Percentiles rank a stretch among this genome's conserved stretches.
Conservation (phyloP, 805 yeast genomes). For the Tetrapisispora phaffii region DNA sequence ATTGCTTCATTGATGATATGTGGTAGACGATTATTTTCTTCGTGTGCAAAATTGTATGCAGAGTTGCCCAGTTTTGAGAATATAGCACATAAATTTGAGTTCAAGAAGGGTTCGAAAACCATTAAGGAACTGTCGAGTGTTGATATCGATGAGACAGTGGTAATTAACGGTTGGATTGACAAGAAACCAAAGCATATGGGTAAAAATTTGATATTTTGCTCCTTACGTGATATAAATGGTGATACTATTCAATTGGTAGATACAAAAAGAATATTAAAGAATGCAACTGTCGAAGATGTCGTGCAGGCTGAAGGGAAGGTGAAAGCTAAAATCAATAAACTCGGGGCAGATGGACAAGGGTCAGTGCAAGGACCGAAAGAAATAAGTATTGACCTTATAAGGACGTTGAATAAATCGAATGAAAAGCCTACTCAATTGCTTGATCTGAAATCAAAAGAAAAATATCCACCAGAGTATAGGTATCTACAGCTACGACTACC, state of each 20-base stretch:
- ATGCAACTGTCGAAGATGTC: slow-evolving; percentile 63
- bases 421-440: slow-evolving; percentile 61
- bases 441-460: slow-evolving; percentile 40
- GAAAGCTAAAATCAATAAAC: slow-evolving; percentile 19
- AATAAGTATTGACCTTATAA: slow-evolving; percentile 41
- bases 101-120: slow-evolving; percentile 8
- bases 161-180: slow-evolving; percentile 78
- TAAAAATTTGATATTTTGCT: slow-evolving; percentile 57
- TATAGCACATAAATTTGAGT: slow-evolving; percentile 12
- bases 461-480: slow-evolving; percentile 69
- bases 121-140: slow-evolving; percentile 3
- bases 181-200: slow-evolving; percentile 63
- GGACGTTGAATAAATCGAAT: slow-evolving; percentile 53
- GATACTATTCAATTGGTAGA: slow-evolving; percentile 50
- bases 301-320: slow-evolving; percentile 54
- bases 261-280: slow-evolving; percentile 33
- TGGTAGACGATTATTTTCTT: not conserved
- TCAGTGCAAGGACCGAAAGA: slow-evolving; percentile 40
- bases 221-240: slow-evolving; percentile 66
- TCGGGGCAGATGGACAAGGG: slow-evolving; percentile 8
- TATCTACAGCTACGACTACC: slow-evolving; percentile 68
- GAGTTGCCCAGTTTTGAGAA: slow-evolving; percentile 9
- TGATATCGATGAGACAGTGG: slow-evolving; percentile 26
- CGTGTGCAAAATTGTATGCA: not conserved
- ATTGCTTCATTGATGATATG: not conserved